A percentile compares a stretch with the other conserved stretches of the same genome.
Evolutionary conservation across 306 rosid species (phyloP).

Genomic region (Herpetospermum pedunculosum): DNA sequence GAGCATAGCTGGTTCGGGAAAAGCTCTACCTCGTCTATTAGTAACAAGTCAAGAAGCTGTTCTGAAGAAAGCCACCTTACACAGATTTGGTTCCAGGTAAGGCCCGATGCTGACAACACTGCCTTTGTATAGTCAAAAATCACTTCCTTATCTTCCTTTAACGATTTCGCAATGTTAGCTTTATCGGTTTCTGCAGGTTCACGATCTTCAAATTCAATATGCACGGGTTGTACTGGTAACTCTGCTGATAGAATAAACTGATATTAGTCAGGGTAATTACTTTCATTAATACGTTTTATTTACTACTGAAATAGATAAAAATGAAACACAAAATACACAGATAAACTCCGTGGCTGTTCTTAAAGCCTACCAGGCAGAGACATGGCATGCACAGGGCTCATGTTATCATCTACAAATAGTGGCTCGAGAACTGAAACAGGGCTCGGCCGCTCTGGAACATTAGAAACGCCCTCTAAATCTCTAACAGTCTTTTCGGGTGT

Average conservation of each 20-base stretch:
- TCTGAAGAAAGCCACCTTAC: conserved; percentile 56
- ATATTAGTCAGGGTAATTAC: neutral
- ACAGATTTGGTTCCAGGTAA: conserved; percentile 46
- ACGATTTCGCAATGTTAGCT: conserved; percentile 23
- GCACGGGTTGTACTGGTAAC: conserved; percentile 34
- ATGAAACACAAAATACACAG: neutral
- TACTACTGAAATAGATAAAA: neutral
- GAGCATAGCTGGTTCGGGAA: conserved; percentile 42
- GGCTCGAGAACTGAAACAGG: conserved; percentile 82
- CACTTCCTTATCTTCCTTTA: conserved; percentile 35
- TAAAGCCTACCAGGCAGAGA: conserved; percentile 34
- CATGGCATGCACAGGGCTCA: conserved; percentile 27
- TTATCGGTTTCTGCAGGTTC: conserved; percentile 30
- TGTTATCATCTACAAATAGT: conserved; percentile 49
- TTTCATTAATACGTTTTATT: neutral
- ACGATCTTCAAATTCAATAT: conserved; percentile 56
- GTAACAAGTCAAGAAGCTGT: conserved; percentile 52
- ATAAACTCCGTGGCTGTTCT: conserved; percentile 1
- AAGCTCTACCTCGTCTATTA: conserved; percentile 41
- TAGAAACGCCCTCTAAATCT: conserved; percentile 30
- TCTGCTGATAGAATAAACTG: conserved; percentile 30
- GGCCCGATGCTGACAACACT: conserved; percentile 52
- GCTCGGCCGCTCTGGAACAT: conserved; percentile 62
- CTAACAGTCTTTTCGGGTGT: conserved; percentile 26
- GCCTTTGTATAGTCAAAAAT: conserved; percentile 48